Base-by-base conservation (phyloP, 306 rosid genomes). In the Pterocarpus santalinus region DNA sequence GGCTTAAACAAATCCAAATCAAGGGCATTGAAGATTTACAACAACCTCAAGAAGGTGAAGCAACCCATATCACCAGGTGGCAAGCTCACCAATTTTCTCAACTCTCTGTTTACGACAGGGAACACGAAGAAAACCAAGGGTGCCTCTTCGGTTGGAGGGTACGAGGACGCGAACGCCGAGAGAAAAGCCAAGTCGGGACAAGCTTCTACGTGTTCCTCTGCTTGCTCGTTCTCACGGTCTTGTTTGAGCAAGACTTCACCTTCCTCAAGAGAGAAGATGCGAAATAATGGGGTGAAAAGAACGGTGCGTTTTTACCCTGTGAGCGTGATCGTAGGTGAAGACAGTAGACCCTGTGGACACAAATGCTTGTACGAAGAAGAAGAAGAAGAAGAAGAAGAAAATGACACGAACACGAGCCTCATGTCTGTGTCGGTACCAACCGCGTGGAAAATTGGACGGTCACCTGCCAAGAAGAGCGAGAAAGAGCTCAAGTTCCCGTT, bases 11-110 rank as follows among this genome's bases (percentile, higher is more conserved):
- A 90, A 68, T 90, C 97, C 1, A 92, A 96, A 81, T 93, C 97
- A 0, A 86, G 94, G 49, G 98, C 97, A 0, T 15, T 82, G 77
- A 96, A 88, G 91, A 88, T 96, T 69, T 93, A 96, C 87, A 81
- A 64, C 81, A 92, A 92, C 72, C 82, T 96, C 2, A 93, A 92
- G 91, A 95, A 93, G 76, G 90, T 93, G 91, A 96, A 96, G 75
- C 97, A 92, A 11, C 98, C 99, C 0, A 94, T 92, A 1, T 96
- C 99, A 0, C 98, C 98, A 0, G 98, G 98, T 1, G 97, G 93
- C 0, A 89, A 76, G 34, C 88, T 96, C 38, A 84, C 92, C 2
- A 94, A 10, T 81, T 96, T 96, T 57, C 77, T 96, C 2, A 96
- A 90, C 65, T 88, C 92, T 32, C 86, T 96, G 5, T 92, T 96